phyloP scores from a whole-genome alignment of 495 filamentous ascomycete species.

The Stereocaulon alpinum region DNA sequence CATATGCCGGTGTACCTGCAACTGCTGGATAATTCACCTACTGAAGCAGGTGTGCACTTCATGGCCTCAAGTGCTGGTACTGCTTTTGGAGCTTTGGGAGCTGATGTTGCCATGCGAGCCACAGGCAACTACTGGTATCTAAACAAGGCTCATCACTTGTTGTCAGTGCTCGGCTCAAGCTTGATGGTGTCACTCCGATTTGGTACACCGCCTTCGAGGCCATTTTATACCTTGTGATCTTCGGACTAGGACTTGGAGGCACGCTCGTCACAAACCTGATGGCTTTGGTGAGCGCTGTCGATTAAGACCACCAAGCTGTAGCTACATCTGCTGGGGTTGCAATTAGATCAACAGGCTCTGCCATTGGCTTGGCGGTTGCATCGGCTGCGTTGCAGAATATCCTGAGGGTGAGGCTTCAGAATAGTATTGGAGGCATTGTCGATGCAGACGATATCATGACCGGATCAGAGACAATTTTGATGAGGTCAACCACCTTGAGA shows the following conservation, averaged over 20 bases:
- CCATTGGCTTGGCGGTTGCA: conserved; percentile 71
- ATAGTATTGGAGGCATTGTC: conserved; percentile 39
- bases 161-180: conserved; percentile 39
- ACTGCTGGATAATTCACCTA: conserved; percentile 58
- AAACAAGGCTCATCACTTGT: conserved; percentile 40
- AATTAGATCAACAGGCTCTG: conserved; percentile 71
- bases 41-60: conserved; percentile 58
- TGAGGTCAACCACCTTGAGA: conserved; percentile 58
- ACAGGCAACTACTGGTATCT: conserved; percentile 63
- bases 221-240: conserved; percentile 59
- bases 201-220: conserved; percentile 45
- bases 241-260: conserved; percentile 62
- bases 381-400: conserved; percentile 75
- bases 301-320: conserved; percentile 73
- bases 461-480: conserved; percentile 62
- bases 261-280: conserved; percentile 73
- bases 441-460: conserved; percentile 40
- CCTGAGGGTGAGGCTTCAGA: conserved; percentile 28
- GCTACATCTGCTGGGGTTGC: conserved; percentile 76
- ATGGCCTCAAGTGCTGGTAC: conserved; percentile 58
- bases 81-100: conserved; percentile 57
- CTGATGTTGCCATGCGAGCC: conserved; percentile 64
- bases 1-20: conserved; percentile 80
- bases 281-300: conserved; percentile 69
- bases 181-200: conserved; percentile 31